Evolutionary conservation across 2,329 filamentous ascomycete species (phyloP).

Genomic region (Aspergillus uvarum): DNA sequence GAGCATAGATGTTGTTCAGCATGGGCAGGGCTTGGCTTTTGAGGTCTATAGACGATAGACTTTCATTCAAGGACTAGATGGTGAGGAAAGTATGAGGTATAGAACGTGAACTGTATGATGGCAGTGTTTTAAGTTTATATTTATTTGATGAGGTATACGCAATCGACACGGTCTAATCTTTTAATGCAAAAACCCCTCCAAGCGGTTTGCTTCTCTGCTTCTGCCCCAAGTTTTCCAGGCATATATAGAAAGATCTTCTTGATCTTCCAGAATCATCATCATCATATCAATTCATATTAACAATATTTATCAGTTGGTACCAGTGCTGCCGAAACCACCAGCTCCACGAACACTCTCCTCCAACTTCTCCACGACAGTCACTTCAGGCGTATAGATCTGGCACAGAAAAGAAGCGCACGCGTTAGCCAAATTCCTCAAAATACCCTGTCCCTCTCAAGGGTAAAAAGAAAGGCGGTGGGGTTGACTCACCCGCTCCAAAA

Average conservation of each 20-base stretch:
- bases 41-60: neutral
- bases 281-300: neutral
- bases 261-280: neutral
- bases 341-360: constrained; percentile 88
- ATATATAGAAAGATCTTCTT: neutral
- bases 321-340: constrained; percentile 90
- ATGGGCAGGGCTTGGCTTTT: neutral
- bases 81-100: neutral
- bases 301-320: constrained; percentile 33
- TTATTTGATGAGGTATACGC: too few species aligned
- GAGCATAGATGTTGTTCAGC: neutral
- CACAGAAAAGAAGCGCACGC: neutral
- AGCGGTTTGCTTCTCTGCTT: neutral
- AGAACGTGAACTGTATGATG: neutral
- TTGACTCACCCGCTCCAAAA: constrained; percentile 70
- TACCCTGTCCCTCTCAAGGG: neutral
- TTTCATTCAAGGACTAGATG: neutral
- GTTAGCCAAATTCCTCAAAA: constrained; percentile 5
- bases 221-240: neutral
- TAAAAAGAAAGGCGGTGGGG: neutral
- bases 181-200: neutral
- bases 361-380: constrained; percentile 83
- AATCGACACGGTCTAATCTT: too few species aligned
- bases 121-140: too few species aligned
- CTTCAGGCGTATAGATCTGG: constrained; percentile 84